Conservation (phyloP, 192 early-diverging fungal species). For the Lobulomyces angularis region DNA sequence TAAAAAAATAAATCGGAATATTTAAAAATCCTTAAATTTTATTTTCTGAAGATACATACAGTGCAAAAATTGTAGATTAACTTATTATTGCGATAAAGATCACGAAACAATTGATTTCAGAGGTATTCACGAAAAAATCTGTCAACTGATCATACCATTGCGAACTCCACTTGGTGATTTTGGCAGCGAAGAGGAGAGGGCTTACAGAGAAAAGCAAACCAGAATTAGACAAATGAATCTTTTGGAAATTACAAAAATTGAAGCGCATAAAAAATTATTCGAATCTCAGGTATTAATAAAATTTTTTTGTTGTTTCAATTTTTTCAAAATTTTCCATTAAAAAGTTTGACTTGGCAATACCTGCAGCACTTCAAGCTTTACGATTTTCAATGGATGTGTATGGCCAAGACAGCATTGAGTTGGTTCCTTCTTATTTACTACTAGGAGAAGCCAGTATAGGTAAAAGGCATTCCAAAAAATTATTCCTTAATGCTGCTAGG, state of each 20-base stretch:
- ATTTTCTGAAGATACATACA: slow-evolving; percentile 24
- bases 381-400: slow-evolving; percentile 40
- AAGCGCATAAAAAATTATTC: slow-evolving; percentile 47
- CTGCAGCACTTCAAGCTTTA: slow-evolving; percentile 42
- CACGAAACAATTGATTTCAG: slow-evolving; percentile 32
- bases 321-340: slow-evolving; percentile 5
- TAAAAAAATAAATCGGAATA: slow-evolving; percentile 2
- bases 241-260: slow-evolving; percentile 31
- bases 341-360: slow-evolving; percentile 44
- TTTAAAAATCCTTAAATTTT: neutral
- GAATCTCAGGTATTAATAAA: slow-evolving; percentile 30
- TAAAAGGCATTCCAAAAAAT: slow-evolving; percentile 1
- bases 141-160: slow-evolving; percentile 28
- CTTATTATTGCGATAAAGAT: slow-evolving; percentile 44
- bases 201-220: slow-evolving; percentile 26
- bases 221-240: slow-evolving; percentile 20
- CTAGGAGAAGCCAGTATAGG: slow-evolving; percentile 48
- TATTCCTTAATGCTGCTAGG: slow-evolving; percentile 10
- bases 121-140: slow-evolving; percentile 44
- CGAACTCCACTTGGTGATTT: slow-evolving; percentile 33
- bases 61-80: slow-evolving; percentile 43
- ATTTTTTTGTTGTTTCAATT: neutral
- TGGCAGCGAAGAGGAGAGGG: slow-evolving; percentile 44
- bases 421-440: slow-evolving; percentile 42
- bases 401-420: slow-evolving; percentile 35